Conservation (phyloP, 2,329 filamentous ascomycete genomes). For the Erysiphe pulchra region DNA sequence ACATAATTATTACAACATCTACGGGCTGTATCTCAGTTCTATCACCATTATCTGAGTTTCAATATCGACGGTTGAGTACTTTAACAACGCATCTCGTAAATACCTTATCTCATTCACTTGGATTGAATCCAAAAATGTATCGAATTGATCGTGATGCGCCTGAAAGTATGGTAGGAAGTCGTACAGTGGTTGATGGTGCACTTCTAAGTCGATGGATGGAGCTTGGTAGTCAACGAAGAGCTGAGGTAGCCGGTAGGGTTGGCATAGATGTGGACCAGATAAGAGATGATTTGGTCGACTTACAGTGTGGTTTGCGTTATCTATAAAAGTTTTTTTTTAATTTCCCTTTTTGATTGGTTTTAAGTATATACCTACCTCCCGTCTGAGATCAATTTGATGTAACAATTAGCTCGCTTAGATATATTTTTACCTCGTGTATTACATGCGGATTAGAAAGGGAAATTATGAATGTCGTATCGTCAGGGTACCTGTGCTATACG, state of each 20-base stretch:
- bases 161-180: conserved; percentile 17
- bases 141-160: conserved; percentile 32
- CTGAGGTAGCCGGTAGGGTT: conserved; percentile 49
- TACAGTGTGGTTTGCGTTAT: conserved; percentile 23
- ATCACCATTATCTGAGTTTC: conserved; percentile 49
- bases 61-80: conserved; percentile 63
- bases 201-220: conserved; percentile 52
- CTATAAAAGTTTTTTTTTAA: neutral
- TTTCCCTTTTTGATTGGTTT: too few species aligned
- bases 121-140: conserved; percentile 63
- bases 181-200: conserved; percentile 42
- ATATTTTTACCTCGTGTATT: too few species aligned
- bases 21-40: conserved; percentile 57
- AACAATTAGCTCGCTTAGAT: too few species aligned
- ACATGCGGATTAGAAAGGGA: too few species aligned
- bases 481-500: too few species aligned
- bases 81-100: conserved; percentile 58
- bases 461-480: too few species aligned
- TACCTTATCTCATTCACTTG: conserved; percentile 49
- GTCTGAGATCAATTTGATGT: too few species aligned
- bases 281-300: conserved; percentile 39
- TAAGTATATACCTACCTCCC: too few species aligned
- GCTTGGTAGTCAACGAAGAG: conserved; percentile 41
- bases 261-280: conserved; percentile 43
- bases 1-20: conserved; percentile 43